Evolutionary conservation across 1,284 basidiomycete species (phyloP), one percentile per base, ranked within the genome.

Genomic region (Lentinula novae-zelandiae): DNA sequence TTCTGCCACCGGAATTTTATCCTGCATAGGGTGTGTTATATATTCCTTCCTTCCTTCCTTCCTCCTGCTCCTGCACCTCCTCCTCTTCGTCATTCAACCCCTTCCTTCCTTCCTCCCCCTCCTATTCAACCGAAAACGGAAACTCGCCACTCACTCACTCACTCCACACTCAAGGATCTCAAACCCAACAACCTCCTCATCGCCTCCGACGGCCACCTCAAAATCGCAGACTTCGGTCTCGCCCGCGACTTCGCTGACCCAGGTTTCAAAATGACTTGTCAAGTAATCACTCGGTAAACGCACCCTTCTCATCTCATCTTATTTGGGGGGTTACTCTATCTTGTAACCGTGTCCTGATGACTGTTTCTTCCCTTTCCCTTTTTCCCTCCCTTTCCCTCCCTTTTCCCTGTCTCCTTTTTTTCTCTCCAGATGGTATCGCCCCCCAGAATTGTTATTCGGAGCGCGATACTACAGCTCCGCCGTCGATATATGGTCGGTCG

Each of bases 171-270:
- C 27, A 70, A 97, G 95, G 97, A 99, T 82, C 75, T 99, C 67
- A 99, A 99, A 74, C 96, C 97, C 3, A 99, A 98, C 78, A 99
- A 99, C 77, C 83, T 99, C 79, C 87, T 99, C 67, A 93, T 99
- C 60, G 87, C 94, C 0, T 86, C 91, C 0, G 84, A 92, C 55
- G 97, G 97, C 0, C 89, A 94, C 61, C 88, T 99, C 64, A 99
- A 99, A 75, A 86, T 99, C 64, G 97, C 97, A 27, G 97, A 99
- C 87, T 99, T 99, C 73, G 97, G 97, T 84, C 84, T 99, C 7
- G 97, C 97, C 27, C 82, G 97, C 64, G 97, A 99, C 76, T 96
- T 92, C 73, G 90, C 90, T 39, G 95, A 96, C 70, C 93, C 96
- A 27, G 92, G 90, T 0, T 88, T 90, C 69, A 92, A 93, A 71